phyloP scores from a whole-genome alignment of 192 early-diverging fungal genomes.

The Powellomyces hirtus region DNA sequence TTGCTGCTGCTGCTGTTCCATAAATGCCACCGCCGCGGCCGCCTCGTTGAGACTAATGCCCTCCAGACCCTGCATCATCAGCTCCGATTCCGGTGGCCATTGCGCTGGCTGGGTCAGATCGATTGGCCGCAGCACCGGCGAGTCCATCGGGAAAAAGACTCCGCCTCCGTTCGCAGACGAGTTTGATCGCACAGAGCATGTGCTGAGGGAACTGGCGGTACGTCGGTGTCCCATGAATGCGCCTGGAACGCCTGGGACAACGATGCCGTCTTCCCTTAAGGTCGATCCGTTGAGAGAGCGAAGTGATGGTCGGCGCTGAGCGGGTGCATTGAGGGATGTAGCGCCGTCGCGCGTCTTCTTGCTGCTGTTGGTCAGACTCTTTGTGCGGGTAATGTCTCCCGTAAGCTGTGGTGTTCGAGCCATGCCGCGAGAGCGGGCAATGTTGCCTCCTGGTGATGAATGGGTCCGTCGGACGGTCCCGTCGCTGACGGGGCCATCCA shows the following conservation, averaged over 20 bases:
- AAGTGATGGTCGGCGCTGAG: constrained; percentile 12
- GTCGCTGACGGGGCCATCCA: background rate
- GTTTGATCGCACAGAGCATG: background rate
- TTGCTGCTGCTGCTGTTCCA: constrained; percentile 12
- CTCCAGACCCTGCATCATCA: constrained; percentile 15
- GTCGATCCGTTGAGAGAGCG: constrained; percentile 10
- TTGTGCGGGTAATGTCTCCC: constrained; percentile 3
- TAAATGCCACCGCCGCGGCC: background rate
- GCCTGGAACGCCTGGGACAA: background rate
- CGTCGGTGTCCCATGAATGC: constrained; percentile 7
- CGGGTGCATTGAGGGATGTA: background rate
- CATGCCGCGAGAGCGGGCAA: background rate
- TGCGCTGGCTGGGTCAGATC: background rate
- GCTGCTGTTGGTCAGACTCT: constrained; percentile 2
- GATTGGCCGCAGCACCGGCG: constrained; percentile 6
- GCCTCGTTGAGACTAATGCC: constrained; percentile 2
- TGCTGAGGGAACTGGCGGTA: constrained; percentile 13
- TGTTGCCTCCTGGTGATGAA: background rate
- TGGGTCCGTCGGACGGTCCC: background rate
- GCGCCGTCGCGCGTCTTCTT: constrained; percentile 15
- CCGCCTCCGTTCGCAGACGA: background rate
- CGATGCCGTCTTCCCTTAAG: background rate
- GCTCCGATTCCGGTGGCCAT: constrained; percentile 17
- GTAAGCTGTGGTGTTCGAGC: constrained; percentile 5
- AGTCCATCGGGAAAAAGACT: constrained; percentile 3